Conservation (phyloP, 1,284 basidiomycete genomes). For the Gymnopus androsaceus region DNA sequence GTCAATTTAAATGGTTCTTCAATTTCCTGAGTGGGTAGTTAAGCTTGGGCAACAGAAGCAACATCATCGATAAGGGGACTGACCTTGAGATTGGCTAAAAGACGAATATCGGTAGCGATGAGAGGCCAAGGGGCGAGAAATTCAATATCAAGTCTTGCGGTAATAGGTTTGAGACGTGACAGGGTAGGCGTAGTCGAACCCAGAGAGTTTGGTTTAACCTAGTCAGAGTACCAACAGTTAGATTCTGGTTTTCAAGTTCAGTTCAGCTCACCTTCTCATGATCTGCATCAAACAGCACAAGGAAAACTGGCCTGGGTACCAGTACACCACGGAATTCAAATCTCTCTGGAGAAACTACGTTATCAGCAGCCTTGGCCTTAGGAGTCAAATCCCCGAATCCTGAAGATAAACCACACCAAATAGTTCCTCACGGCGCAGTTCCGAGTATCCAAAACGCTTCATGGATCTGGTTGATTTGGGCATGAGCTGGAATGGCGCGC, state of each 20-base stretch:
- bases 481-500: no score
- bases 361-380: no score
- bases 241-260: no score
- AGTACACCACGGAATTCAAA: constrained; percentile 98
- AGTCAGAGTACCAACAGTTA: background rate
- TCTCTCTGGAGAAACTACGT: no score
- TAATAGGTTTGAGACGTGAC: constrained; percentile 99
- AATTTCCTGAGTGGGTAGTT: no score
- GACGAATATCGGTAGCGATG: constrained; percentile 94
- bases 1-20: constrained; percentile 99
- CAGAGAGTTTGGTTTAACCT: constrained; percentile 93
- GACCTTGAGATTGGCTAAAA: constrained; percentile 91
- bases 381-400: no score
- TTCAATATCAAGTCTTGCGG: constrained; percentile 95
- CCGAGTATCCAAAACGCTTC: no score
- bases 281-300: constrained; percentile 89
- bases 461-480: no score
- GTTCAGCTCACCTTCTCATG: constrained; percentile 73
- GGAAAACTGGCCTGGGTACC: constrained; percentile 98
- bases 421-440: no score
- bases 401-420: no score
- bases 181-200: constrained; percentile 94
- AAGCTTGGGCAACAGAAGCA: no score
- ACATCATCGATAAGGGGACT: no score
- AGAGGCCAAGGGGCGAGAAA: constrained; percentile 88